phyloP scores from a whole-genome alignment of 768 basidiomycete species.

The Neoboletus magnificus region DNA sequence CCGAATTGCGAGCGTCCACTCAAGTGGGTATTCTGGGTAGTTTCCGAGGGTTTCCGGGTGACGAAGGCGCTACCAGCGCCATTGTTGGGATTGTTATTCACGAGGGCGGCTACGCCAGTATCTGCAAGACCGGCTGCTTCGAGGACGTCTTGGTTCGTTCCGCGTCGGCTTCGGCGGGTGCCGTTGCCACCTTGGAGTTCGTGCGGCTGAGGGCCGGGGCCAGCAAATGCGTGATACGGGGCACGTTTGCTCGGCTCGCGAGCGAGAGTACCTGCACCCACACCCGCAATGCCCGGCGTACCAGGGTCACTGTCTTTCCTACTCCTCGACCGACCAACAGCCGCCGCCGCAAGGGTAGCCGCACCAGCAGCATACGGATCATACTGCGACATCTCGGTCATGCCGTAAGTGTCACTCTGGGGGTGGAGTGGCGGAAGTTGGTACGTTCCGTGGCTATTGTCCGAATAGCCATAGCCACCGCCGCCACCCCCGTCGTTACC shows the following conservation, averaged over 20 bases:
- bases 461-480: slow-evolving; percentile 40
- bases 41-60: slow-evolving; percentile 25
- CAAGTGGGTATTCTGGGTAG: slow-evolving; percentile 25
- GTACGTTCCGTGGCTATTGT: slow-evolving; percentile 57
- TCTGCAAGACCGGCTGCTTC: slow-evolving; percentile 28
- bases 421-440: slow-evolving; percentile 42
- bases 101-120: background rate
- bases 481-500: slow-evolving; percentile 14
- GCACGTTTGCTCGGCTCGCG: slow-evolving; percentile 28
- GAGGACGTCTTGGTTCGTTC: slow-evolving; percentile 20
- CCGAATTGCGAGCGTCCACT: slow-evolving; percentile 22
- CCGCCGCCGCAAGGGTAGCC: slow-evolving; percentile 21
- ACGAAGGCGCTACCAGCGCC: slow-evolving; percentile 6
- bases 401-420: slow-evolving; percentile 44
- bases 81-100: background rate
- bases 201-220: slow-evolving; percentile 25
- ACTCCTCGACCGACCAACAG: slow-evolving; percentile 20
- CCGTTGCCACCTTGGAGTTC: slow-evolving; percentile 13
- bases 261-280: slow-evolving; percentile 32
- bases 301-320: slow-evolving; percentile 33
- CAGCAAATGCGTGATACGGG: slow-evolving; percentile 41
- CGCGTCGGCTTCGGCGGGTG: slow-evolving; percentile 20
- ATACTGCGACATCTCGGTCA: slow-evolving; percentile 46
- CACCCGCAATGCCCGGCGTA: slow-evolving; percentile 39
- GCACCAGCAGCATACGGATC: slow-evolving; percentile 34